A percentile compares a stretch with the other conserved stretches of the same genome.
Conservation (phyloP, 1,284 basidiomycete genomes). For the Schizopora paradoxa region DNA sequence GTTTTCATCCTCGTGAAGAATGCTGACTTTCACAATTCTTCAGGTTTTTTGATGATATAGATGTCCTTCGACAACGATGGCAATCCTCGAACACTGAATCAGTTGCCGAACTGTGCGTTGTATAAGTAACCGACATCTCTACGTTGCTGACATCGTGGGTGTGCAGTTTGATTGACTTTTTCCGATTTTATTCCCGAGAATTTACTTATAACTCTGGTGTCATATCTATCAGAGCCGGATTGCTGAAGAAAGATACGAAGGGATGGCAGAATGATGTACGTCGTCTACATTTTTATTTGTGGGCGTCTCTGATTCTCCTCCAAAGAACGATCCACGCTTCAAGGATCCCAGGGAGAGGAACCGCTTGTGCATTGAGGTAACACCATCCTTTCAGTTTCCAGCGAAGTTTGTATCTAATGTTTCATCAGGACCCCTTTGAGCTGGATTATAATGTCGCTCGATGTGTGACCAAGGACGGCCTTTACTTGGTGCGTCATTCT, state of each 20-base stretch:
- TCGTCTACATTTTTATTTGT: constrained; percentile 18
- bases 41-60: constrained; percentile 99
- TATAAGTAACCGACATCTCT: constrained; percentile 2
- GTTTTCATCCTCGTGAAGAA: background rate
- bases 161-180: constrained; percentile 89
- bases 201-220: constrained; percentile 91
- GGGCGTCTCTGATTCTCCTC: constrained; percentile 24
- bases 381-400: constrained; percentile 18
- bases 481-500: constrained; percentile 72
- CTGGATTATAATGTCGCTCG: constrained; percentile 92
- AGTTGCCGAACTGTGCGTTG: constrained; percentile 83
- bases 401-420: constrained; percentile 13
- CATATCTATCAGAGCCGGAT: constrained; percentile 85
- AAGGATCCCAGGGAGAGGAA: constrained; percentile 85
- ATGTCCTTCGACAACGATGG: constrained; percentile 87
- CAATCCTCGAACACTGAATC: constrained; percentile 89
- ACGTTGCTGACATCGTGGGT: constrained; percentile 7
- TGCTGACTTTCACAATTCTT: constrained; percentile 34
- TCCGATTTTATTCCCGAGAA: constrained; percentile 92
- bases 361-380: constrained; percentile 90
- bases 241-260: constrained; percentile 86
- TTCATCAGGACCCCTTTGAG: constrained; percentile 87
- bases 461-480: constrained; percentile 93
- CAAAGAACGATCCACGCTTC: constrained; percentile 35
- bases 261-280: constrained; percentile 91